Conservation (phyloP, 768 basidiomycete genomes). For the Tricholoma furcatifolium region DNA sequence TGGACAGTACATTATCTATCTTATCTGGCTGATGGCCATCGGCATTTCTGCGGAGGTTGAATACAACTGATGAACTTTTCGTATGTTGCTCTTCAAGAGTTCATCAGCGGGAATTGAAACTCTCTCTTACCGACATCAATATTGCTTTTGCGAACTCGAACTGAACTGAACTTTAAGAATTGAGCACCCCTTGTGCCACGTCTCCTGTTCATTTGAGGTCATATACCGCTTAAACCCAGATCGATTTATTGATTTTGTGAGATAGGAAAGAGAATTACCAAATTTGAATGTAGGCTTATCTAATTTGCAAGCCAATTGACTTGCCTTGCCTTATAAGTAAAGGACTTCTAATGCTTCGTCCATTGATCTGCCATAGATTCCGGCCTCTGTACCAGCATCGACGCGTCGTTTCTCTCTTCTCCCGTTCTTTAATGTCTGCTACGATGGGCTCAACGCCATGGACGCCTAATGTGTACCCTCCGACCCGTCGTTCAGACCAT, state of each 20-base stretch:
- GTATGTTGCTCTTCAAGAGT: too few relatives aligned
- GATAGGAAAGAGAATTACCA: constrained; percentile 10
- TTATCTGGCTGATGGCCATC: too few relatives aligned
- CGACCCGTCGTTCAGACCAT: constrained; percentile 62
- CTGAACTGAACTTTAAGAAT: too few relatives aligned
- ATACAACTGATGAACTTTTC: too few relatives aligned
- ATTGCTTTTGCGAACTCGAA: too few relatives aligned
- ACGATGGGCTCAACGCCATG: constrained; percentile 46
- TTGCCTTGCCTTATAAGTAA: constrained; percentile 19
- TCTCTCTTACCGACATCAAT: too few relatives aligned
- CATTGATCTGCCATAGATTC: constrained; percentile 14
- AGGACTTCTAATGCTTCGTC: constrained; percentile 21
- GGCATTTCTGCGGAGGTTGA: too few relatives aligned
- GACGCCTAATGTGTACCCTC: constrained; percentile 60
- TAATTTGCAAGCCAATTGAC: not conserved
- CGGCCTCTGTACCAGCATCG: constrained; percentile 8
- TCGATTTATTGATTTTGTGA: constrained; percentile 8
- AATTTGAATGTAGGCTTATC: constrained; percentile 6
- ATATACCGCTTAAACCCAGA: constrained; percentile 12
- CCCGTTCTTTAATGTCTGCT: constrained; percentile 22
- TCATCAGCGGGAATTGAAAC: too few relatives aligned
- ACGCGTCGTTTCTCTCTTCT: constrained; percentile 24
- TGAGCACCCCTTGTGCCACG: constrained; percentile 14
- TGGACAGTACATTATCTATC: too few relatives aligned
- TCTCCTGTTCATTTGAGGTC: constrained; percentile 10